Conservation (phyloP, 2,329 filamentous ascomycete species). For the Curvularia eragrostidis region DNA sequence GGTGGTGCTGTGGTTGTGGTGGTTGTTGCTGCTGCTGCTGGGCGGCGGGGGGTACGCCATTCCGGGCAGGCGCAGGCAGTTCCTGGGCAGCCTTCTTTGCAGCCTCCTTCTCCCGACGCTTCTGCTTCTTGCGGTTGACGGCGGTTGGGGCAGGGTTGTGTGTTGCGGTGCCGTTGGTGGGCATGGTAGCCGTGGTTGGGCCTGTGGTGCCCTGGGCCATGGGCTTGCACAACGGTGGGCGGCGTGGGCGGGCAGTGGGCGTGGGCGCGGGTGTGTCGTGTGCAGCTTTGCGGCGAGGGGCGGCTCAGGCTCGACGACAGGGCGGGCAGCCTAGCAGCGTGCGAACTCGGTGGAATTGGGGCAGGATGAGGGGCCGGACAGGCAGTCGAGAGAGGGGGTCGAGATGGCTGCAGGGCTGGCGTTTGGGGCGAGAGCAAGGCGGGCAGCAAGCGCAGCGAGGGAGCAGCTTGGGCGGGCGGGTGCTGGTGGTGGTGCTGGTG, state of each 20-base stretch:
- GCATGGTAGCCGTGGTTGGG: conserved; percentile 38
- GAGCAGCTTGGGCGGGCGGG: not conserved
- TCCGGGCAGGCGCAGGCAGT: conserved; percentile 30
- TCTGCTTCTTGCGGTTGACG: conserved; percentile 94
- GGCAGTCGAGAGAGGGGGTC: conserved; percentile 12
- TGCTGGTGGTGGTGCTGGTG: not conserved
- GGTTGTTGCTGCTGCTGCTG: conserved; percentile 6
- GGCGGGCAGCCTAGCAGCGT: conserved; percentile 20
- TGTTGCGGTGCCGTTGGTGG: conserved; percentile 51
- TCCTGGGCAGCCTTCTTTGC: conserved; percentile 62
- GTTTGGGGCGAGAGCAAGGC: not conserved
- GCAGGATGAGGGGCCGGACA: conserved; percentile 22
- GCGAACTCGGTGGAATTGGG: conserved; percentile 21
- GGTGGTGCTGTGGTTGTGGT: conserved; percentile 30
- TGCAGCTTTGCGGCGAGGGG: conserved; percentile 9
- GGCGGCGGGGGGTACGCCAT: conserved; percentile 35
- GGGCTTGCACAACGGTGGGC: conserved; percentile 12
- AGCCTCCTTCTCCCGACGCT: conserved; percentile 83
- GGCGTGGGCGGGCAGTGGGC: not conserved
- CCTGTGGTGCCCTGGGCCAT: conserved; percentile 49
- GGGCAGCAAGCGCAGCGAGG: not conserved
- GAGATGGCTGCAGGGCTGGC: not conserved
- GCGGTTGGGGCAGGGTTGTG: conserved; percentile 51
- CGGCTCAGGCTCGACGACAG: conserved; percentile 21
- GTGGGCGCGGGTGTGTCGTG: not conserved